phyloP scores from a whole-genome alignment of 768 basidiomycete species.

The Rhizopogon vesiculosus region DNA sequence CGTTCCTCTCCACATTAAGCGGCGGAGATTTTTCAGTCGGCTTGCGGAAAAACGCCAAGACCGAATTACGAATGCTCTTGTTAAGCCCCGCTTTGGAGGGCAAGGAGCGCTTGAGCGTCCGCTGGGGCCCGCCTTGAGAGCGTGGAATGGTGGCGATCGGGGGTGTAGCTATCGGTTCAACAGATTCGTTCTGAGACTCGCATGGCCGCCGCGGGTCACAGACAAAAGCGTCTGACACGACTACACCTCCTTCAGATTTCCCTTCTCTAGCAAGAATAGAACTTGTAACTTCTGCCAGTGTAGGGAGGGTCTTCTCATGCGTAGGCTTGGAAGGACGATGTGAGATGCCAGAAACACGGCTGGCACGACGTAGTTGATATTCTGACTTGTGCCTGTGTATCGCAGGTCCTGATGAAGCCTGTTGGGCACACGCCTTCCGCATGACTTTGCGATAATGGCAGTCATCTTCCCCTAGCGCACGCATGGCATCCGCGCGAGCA shows the following conservation, averaged over 20 bases:
- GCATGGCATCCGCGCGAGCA: slow-evolving; percentile 22
- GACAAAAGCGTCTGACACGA: not conserved
- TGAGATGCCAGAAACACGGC: not conserved
- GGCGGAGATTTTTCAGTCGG: not conserved
- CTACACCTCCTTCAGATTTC: not conserved
- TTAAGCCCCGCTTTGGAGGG: slow-evolving; percentile 2
- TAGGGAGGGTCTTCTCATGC: slow-evolving; percentile 3
- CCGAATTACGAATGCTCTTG: slow-evolving; percentile 1
- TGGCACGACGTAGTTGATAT: slow-evolving; percentile 1
- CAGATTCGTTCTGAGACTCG: not conserved
- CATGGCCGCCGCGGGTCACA: not conserved
- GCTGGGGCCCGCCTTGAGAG: slow-evolving; percentile 1
- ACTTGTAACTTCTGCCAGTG: slow-evolving; percentile 16
- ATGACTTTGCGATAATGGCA: slow-evolving; percentile 22
- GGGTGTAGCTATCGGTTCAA: not conserved
- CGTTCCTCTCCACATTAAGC: not conserved
- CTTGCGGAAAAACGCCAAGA: slow-evolving; percentile 6
- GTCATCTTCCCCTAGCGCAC: slow-evolving; percentile 15
- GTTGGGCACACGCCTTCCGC: slow-evolving; percentile 10
- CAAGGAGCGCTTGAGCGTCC: slow-evolving; percentile 8
- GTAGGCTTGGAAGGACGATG: not conserved
- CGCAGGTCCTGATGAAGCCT: not conserved
- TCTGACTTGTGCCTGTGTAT: slow-evolving; percentile 11
- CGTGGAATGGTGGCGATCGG: slow-evolving; percentile 10
- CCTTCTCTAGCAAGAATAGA: slow-evolving; percentile 5